A percentile compares a stretch with the other conserved stretches of the same genome.
These are phyloP conservation scores for Suillus discolor DNA, from an alignment of 768 basidiomycete genomes.

Conservation along the genomic window DNA sequence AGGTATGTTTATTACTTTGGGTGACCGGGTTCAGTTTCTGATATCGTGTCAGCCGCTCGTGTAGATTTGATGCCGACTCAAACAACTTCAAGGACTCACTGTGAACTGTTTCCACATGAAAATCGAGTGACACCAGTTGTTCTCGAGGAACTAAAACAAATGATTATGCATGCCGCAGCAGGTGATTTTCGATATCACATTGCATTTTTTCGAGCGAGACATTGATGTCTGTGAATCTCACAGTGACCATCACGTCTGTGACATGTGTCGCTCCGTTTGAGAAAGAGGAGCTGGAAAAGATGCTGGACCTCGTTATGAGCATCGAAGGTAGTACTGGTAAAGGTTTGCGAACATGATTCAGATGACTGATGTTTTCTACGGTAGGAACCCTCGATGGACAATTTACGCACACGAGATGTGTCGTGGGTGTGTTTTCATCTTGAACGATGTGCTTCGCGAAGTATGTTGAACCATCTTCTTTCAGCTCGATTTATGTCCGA, in stretches of 20 bases:
- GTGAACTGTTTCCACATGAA: slow-evolving; percentile 5
- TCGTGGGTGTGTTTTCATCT: background rate
- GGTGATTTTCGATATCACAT: slow-evolving; percentile 22
- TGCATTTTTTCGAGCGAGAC: slow-evolving; percentile 3
- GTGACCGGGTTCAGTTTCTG: background rate
- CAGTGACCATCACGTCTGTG: slow-evolving; percentile 41
- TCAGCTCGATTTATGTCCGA: slow-evolving; percentile 46
- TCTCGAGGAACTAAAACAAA: slow-evolving; percentile 2
- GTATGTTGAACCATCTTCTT: background rate
- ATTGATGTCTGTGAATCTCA: background rate
- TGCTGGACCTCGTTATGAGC: slow-evolving; percentile 32
- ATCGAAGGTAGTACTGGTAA: slow-evolving; percentile 33
- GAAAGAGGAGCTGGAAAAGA: slow-evolving; percentile 37
- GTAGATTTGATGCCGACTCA: background rate
- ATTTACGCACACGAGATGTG: background rate
- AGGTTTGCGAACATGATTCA: background rate
- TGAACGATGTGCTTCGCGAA: background rate
- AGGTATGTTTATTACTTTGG: slow-evolving; percentile 1
- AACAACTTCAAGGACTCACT: slow-evolving; percentile 5
- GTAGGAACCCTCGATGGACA: background rate
- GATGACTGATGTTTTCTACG: background rate
- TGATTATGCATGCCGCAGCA: slow-evolving; percentile 13
- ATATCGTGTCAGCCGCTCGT: background rate
- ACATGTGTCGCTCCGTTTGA: slow-evolving; percentile 41
- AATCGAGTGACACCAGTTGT: background rate